phyloP scores from a whole-genome alignment of 176 grass and related monocot species.

The Olyra latifolia region DNA sequence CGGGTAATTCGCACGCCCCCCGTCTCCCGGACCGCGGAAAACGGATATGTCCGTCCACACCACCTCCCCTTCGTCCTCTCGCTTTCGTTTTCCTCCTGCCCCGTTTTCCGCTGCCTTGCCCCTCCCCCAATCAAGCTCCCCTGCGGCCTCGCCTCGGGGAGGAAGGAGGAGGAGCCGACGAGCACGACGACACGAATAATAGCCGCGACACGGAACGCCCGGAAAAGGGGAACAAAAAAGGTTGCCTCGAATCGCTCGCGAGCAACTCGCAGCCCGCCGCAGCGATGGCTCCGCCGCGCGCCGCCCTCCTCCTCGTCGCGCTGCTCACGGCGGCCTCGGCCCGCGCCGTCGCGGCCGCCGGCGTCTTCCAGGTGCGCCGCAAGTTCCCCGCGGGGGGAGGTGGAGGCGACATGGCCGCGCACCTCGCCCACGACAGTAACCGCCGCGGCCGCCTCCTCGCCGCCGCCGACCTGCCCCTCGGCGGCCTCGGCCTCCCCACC shows the following conservation, averaged over 20 bases:
- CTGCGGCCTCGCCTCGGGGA: background rate
- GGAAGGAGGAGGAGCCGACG: background rate
- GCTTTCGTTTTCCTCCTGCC: background rate
- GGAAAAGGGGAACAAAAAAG: background rate
- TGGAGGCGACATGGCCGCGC: conserved; percentile 14
- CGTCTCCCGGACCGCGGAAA: background rate
- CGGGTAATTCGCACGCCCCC: background rate
- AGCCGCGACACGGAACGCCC: background rate
- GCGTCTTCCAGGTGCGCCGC: conserved; percentile 51
- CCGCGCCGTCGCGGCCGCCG: background rate
- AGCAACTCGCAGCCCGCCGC: background rate
- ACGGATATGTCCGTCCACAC: background rate
- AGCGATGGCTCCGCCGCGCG: conserved; percentile 9
- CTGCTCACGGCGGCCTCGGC: background rate
- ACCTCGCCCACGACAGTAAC: conserved; percentile 46
- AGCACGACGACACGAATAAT: background rate
- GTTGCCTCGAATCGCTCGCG: background rate
- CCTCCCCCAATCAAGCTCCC: conserved; percentile 3
- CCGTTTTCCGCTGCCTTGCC: background rate
- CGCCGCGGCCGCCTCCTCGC: conserved; percentile 61
- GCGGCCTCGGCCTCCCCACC: conserved; percentile 61
- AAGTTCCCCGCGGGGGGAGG: conserved; percentile 5
- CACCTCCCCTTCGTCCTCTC: background rate
- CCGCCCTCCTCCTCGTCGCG: conserved; percentile 23
- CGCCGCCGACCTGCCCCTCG: conserved; percentile 50